A percentile compares a stretch with the other conserved stretches of the same genome.
phyloP scores from a whole-genome alignment of 306 rosid species.

The Cotoneaster glaucophyllus region DNA sequence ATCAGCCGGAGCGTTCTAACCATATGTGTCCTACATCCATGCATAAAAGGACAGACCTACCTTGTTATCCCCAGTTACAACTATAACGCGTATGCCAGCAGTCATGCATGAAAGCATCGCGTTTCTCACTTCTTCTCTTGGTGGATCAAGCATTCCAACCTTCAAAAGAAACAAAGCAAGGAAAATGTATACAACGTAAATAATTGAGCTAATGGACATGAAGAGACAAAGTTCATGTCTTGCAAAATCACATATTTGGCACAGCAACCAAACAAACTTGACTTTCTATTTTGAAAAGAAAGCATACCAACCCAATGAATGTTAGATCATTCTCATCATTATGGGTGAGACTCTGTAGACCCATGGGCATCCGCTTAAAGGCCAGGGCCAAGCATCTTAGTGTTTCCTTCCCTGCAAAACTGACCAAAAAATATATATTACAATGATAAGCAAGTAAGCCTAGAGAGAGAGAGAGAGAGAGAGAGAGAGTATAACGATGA shows the following conservation, averaged over 20 bases:
- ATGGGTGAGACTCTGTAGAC: constrained; percentile 50
- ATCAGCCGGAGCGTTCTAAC: constrained; percentile 23
- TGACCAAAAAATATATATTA: constrained; percentile 37
- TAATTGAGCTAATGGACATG: background rate
- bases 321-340: constrained; percentile 89
- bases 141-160: constrained; percentile 99
- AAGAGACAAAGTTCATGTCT: background rate
- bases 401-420: constrained; percentile 95
- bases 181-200: constrained; percentile 4
- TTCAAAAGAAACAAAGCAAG: constrained; percentile 24
- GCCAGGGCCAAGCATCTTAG: constrained; percentile 96
- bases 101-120: constrained; percentile 94
- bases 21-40: background rate
- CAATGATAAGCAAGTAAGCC: background rate
- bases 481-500: background rate
- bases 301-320: constrained; percentile 99
- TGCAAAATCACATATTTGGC: background rate
- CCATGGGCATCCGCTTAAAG: constrained; percentile 74
- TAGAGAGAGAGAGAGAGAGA: background rate
- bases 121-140: constrained; percentile 92
- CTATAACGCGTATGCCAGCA: constrained; percentile 99
- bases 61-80: constrained; percentile 98
- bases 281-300: constrained; percentile 39
- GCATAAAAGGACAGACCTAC: constrained; percentile 23
- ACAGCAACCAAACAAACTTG: constrained; percentile 16